Conservation (phyloP, 176 grass and related monocot species). For the Eremochloa ophiuroides region DNA sequence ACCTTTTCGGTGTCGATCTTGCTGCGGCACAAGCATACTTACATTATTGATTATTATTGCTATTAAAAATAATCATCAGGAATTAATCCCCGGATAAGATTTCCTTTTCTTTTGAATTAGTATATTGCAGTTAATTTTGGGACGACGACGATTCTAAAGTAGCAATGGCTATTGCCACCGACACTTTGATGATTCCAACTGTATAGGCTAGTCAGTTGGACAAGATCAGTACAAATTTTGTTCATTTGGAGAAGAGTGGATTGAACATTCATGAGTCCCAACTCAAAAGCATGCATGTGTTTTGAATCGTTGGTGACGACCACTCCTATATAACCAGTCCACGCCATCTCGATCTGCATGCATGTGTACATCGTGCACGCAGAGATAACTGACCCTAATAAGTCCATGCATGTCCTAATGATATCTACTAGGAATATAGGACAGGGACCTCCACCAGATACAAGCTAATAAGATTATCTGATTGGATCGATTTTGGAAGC, state of each 20-base stretch:
- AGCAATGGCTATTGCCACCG: not conserved
- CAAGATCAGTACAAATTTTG: no score
- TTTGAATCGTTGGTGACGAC: no score
- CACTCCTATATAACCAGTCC: no score
- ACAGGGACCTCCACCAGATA: not conserved
- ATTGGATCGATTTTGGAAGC: not conserved
- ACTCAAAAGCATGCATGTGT: no score
- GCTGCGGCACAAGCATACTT: not conserved
- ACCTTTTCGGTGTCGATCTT: conserved; percentile 1
- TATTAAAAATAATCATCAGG: no score
- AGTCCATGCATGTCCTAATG: not conserved
- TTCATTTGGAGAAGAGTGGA: no score
- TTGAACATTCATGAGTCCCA: no score
- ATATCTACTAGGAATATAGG: not conserved
- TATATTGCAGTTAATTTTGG: not conserved
- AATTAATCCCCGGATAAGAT: not conserved
- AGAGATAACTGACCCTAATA: not conserved
- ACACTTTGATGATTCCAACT: not conserved
- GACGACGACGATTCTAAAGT: not conserved
- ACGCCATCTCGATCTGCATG: no score
- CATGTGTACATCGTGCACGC: not conserved
- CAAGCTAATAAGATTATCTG: not conserved
- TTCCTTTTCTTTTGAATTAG: not conserved
- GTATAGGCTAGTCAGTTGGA: no score
- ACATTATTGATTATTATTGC: not conserved